Evolutionary conservation across 139 green algal species (phyloP), one percentile per base, ranked within the genome.

Genomic region (Volvox africanus): DNA sequence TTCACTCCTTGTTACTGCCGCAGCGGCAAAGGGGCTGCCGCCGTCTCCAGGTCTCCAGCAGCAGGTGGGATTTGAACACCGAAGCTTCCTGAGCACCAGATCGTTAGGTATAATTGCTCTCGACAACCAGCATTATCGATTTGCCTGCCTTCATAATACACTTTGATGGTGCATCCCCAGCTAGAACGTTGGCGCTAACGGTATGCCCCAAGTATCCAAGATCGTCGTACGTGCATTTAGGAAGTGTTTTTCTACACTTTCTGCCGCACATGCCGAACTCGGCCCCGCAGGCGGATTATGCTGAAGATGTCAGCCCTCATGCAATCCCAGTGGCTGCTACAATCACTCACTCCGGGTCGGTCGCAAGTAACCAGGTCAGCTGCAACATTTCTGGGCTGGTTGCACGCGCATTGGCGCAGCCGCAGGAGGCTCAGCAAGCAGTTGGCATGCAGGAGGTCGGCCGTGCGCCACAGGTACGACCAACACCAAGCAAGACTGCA

Each of bases 341-440:
- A 36, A n/a, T 82, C 84, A 35, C 71, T 2, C 33, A 89, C 44
- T 77, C 67, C 0, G 86, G 73, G 3, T 82, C 84, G 9, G 35
- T 84, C 6, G 28, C 35, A 20, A 82, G 69, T 71, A 89, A 89
- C 73, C 86, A 83, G 73, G 73, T 28, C 73, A 84, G 71, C n/a
- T 83, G 71, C 67, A 89, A 75, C 16, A 2, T 89, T 1, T 35
- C 44, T 0, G 73, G 73, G 13, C 19, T 90, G 19, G 86, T 90
- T 17, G 86, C 86, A 1, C 86, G 86, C 36, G 86, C 86, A 11
- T 28, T 81, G 75, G 13, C 75, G 75, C 75, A 55, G 17, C 75
- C 19, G 33, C 30, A 81, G 50, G 75, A 55, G 33, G 1, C 75
- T 28, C 75, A 55, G 9, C 44, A 55, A 9, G 44, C 44, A 55